Evolutionary conservation across 768 basidiomycete species (phyloP).

Genomic region (Grammothele lineata): DNA sequence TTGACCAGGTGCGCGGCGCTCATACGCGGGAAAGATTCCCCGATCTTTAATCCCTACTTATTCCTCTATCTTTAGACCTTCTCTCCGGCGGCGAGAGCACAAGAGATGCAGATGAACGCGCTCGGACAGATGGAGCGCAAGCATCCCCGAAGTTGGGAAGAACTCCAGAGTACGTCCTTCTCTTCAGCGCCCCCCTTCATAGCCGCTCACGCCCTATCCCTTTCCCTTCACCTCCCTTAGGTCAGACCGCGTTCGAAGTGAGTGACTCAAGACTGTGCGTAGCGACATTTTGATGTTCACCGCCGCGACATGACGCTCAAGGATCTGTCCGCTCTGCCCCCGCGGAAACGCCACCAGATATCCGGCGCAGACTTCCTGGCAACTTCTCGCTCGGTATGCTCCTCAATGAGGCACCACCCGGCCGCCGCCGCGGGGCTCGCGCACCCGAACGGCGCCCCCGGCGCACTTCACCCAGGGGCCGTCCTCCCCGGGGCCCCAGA

Average conservation of each 20-base stretch:
- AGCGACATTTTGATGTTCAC: constrained; percentile 8
- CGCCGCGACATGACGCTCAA: constrained; percentile 13
- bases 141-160: constrained; percentile 25
- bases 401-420: constrained; percentile 17
- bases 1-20: constrained; percentile 13
- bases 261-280: constrained; percentile 16
- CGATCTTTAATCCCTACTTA: too few species aligned
- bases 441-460: constrained; percentile 4
- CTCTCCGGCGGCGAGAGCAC: constrained; percentile 12
- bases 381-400: constrained; percentile 16
- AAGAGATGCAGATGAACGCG: constrained; percentile 21
- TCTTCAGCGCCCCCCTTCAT: too few species aligned
- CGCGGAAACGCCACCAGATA: constrained; percentile 24
- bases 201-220: not conserved
- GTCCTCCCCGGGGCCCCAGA: constrained; percentile 12
- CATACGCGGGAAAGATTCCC: too few species aligned
- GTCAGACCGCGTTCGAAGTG: constrained; percentile 23
- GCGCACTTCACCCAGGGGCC: constrained; percentile 9
- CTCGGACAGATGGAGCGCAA: constrained; percentile 22
- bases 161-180: constrained; percentile 20
- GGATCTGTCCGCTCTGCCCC: constrained; percentile 23
- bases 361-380: constrained; percentile 16
- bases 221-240: not conserved
- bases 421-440: too few species aligned
- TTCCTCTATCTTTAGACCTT: constrained; percentile 9